phyloP scores from a whole-genome alignment of 2,329 filamentous ascomycete species.

The Aspergillus hortae region DNA sequence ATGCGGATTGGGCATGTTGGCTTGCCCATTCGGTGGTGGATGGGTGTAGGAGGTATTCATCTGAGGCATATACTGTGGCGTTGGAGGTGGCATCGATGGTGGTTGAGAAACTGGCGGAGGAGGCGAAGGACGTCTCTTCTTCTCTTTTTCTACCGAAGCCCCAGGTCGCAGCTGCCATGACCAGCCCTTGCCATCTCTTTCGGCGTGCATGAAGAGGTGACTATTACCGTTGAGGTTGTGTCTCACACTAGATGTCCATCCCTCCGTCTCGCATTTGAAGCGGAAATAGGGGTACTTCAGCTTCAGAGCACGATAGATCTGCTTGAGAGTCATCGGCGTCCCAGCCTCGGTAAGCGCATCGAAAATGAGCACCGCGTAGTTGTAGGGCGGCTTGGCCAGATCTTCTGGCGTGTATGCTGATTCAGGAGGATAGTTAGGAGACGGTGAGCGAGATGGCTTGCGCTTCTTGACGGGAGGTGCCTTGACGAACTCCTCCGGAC shows the following conservation, averaged over 20 bases:
- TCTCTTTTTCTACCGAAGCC: conserved; percentile 58
- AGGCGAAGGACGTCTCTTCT: conserved; percentile 48
- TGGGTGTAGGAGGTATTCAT: conserved; percentile 29
- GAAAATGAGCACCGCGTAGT: conserved; percentile 63
- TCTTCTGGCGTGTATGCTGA: conserved; percentile 61
- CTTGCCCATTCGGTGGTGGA: conserved; percentile 24
- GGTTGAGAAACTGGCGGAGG: conserved; percentile 33
- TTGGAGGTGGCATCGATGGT: conserved; percentile 21
- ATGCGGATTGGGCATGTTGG: conserved; percentile 31
- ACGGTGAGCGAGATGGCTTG: conserved; percentile 57
- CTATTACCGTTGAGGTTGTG: conserved; percentile 60
- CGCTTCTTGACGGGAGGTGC: conserved; percentile 46
- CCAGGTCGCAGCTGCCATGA: conserved; percentile 60
- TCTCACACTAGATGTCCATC: conserved; percentile 65
- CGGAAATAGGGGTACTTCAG: conserved; percentile 59
- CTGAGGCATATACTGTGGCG: conserved; percentile 36
- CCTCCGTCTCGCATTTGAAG: conserved; percentile 61
- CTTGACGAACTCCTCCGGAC: conserved; percentile 41
- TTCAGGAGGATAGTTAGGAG: conserved; percentile 58
- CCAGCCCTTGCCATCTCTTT: conserved; percentile 61
- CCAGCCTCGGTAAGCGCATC: conserved; percentile 58
- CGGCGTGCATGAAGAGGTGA: conserved; percentile 58
- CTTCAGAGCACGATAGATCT: conserved; percentile 63
- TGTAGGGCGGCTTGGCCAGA: conserved; percentile 58
- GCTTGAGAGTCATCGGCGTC: conserved; percentile 60